A percentile compares a stretch with the other conserved stretches of the same genome.
Evolutionary conservation across 108 stramenopile species (phyloP).

Genomic region (Pseudonitzschia pungens): DNA sequence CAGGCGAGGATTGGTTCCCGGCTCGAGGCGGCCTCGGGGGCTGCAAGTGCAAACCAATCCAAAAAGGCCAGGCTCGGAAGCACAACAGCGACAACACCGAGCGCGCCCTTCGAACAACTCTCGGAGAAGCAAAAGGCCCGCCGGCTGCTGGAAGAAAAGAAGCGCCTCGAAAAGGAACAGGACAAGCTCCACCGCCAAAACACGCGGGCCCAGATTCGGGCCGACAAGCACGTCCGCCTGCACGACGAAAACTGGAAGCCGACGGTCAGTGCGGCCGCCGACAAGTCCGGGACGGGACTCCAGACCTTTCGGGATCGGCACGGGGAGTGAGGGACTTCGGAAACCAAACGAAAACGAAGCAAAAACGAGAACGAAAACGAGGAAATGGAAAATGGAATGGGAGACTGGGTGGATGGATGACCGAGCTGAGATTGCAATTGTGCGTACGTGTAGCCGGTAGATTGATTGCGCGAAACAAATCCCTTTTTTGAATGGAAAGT

Average conservation of each 20-base stretch:
- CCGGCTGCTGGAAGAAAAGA: conserved; percentile 54
- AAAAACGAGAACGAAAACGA: not conserved
- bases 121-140: conserved; percentile 80
- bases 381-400: too few species aligned
- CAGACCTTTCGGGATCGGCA: conserved; percentile 70
- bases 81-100: not conserved
- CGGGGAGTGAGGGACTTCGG: conserved; percentile 48
- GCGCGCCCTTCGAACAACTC: conserved; percentile 46
- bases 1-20: not conserved
- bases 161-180: conserved; percentile 39
- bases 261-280: conserved; percentile 60
- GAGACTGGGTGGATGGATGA: too few species aligned
- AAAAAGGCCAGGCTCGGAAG: not conserved
- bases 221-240: conserved; percentile 68
- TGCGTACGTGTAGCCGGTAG: too few species aligned
- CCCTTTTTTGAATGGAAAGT: too few species aligned
- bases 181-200: conserved; percentile 51
- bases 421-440: too few species aligned
- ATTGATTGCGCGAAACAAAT: too few species aligned
- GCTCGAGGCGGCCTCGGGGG: too few species aligned
- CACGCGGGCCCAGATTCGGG: conserved; percentile 37
- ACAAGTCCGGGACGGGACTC: conserved; percentile 61
- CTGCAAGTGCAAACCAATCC: conserved; percentile 6
- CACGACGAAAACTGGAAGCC: conserved; percentile 73
- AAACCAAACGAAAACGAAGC: not conserved